A percentile compares a stretch with the other conserved stretches of the same genome.
phyloP scores from a whole-genome alignment of 495 filamentous ascomycete genomes.

The Poronia punctata region DNA sequence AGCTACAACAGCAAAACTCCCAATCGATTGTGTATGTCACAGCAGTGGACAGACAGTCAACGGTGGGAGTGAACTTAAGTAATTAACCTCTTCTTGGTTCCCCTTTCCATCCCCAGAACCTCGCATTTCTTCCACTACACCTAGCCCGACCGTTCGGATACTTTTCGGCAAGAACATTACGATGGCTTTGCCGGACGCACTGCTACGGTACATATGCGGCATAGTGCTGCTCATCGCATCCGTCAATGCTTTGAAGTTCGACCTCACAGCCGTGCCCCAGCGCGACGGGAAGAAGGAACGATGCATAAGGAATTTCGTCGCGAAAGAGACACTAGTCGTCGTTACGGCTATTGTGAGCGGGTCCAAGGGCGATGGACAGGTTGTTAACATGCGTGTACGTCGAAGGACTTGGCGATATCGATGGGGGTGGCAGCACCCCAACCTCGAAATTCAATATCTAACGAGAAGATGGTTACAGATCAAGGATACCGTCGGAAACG shows the following conservation, averaged over 20 bases:
- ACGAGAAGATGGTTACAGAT: slow-evolving; percentile 53
- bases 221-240: slow-evolving; percentile 51
- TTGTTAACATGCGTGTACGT: slow-evolving; percentile 92
- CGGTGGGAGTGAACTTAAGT: slow-evolving; percentile 8
- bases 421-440: too few relatives aligned
- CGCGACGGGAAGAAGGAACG: slow-evolving; percentile 62
- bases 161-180: too few relatives aligned
- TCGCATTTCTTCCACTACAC: not conserved
- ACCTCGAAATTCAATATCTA: too few relatives aligned
- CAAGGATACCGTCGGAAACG: slow-evolving; percentile 87
- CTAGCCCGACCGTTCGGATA: not conserved
- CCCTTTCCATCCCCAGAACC: slow-evolving; percentile 11
- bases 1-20: slow-evolving; percentile 1
- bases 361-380: slow-evolving; percentile 82
- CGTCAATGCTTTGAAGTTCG: slow-evolving; percentile 83
- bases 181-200: slow-evolving; percentile 31
- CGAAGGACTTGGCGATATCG: slow-evolving; percentile 3
- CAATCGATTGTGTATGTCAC: slow-evolving; percentile 2
- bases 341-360: slow-evolving; percentile 90
- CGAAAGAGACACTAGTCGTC: slow-evolving; percentile 90
- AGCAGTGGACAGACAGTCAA: not conserved
- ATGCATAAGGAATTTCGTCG: slow-evolving; percentile 96
- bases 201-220: slow-evolving; percentile 41
- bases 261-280: slow-evolving; percentile 62
- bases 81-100: slow-evolving; percentile 4